Percentiles rank a stretch among this genome's conserved stretches.
phyloP scores from a whole-genome alignment of 345 rosid species.

The Alliaria petiolata region DNA sequence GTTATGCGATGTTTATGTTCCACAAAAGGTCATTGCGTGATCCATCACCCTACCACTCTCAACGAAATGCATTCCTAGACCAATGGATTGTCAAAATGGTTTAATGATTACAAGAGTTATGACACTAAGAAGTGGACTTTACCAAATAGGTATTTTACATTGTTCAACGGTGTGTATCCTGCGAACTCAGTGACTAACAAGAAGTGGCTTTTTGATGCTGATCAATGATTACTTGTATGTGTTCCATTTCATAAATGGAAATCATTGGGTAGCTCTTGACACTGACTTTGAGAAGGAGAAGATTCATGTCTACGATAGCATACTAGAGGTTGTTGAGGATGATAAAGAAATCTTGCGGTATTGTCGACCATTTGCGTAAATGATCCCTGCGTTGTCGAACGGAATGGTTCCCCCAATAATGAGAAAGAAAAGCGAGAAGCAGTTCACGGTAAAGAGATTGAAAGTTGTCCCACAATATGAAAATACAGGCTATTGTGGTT shows the following conservation, averaged over 20 bases:
- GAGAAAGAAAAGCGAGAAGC: background rate
- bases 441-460: too few relatives aligned
- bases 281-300: background rate
- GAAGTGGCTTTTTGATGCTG: background rate
- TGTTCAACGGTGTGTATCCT: too few relatives aligned
- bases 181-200: background rate
- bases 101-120: too few relatives aligned
- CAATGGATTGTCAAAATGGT: too few relatives aligned
- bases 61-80: too few relatives aligned
- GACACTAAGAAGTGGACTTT: too few relatives aligned
- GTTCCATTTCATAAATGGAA: background rate
- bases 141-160: too few relatives aligned
- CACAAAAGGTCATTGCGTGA: too few relatives aligned
- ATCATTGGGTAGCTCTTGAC: background rate
- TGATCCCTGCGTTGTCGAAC: background rate
- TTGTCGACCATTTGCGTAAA: background rate
- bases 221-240: background rate
- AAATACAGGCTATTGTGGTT: background rate
- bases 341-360: too few relatives aligned
- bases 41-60: too few relatives aligned
- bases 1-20: too few relatives aligned
- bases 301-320: background rate
- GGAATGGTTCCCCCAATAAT: background rate
- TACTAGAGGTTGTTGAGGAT: background rate
- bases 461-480: background rate